These are phyloP conservation scores for Fusarium nygamai DNA, from an alignment of 2,329 filamentous ascomycete genomes.

Conservation along the genomic window DNA sequence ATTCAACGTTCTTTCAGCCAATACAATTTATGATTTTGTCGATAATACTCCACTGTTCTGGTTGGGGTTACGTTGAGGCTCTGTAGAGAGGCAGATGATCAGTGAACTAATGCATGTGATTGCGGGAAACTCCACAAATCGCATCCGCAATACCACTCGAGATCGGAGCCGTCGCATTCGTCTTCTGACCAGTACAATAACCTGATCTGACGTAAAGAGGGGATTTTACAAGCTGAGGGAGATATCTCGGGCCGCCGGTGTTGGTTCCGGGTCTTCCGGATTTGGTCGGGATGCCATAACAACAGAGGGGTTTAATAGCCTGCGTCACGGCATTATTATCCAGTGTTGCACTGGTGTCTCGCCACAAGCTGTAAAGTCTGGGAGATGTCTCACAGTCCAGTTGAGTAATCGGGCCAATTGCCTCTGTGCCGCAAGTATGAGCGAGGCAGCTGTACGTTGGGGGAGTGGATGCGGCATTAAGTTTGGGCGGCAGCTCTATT, in stretches of 20 bases:
- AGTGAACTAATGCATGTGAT: neutral
- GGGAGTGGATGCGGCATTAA: neutral
- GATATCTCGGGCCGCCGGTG: neutral
- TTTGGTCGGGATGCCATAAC: neutral
- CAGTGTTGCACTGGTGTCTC: accelerated
- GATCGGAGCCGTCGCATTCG: neutral
- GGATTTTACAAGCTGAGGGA: neutral
- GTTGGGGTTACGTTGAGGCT: neutral
- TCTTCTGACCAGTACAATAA: accelerated
- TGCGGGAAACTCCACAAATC: neutral
- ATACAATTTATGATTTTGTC: accelerated
- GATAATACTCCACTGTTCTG: neutral
- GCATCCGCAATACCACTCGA: neutral
- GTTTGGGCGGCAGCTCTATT: neutral
- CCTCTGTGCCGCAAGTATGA: neutral
- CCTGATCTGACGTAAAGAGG: neutral
- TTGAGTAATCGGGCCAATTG: accelerated
- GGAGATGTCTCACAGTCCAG: accelerated
- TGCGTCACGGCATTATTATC: neutral
- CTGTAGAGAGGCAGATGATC: neutral
- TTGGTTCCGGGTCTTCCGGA: neutral
- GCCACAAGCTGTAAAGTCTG: accelerated
- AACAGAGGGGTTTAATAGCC: neutral
- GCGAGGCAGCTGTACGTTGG: neutral
- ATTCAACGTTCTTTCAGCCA: too few species aligned